Conservation (phyloP, 352 stramenopile species). For the Pythium plurisporium region DNA sequence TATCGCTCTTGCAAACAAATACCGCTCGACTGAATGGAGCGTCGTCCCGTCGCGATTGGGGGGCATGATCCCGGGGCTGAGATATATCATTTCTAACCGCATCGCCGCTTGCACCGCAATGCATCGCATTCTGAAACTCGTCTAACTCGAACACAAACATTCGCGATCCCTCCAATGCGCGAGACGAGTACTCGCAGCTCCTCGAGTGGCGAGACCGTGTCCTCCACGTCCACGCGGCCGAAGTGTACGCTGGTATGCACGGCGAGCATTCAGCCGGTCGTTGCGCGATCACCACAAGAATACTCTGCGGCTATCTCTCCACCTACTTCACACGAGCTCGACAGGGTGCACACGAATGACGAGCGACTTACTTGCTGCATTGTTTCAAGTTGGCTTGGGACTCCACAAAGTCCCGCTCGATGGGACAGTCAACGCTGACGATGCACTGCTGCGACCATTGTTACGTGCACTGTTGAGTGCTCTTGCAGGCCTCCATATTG, state of each 20-base stretch:
- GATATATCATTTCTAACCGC: conserved; percentile 13
- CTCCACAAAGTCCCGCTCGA: conserved; percentile 36
- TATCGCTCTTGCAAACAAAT: too few relatives aligned
- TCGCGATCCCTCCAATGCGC: conserved; percentile 19
- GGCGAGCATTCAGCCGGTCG: too few relatives aligned
- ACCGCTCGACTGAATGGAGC: too few relatives aligned
- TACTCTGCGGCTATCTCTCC: too few relatives aligned
- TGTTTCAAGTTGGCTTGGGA: conserved; percentile 9
- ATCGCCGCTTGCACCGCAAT: conserved; percentile 16
- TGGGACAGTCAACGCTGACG: conserved; percentile 26
- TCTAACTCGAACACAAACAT: conserved; percentile 31
- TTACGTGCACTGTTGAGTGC: conserved; percentile 26
- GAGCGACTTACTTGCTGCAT: background rate
- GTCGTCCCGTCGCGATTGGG: conserved; percentile 21
- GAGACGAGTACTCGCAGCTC: conserved; percentile 31
- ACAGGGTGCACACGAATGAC: too few relatives aligned
- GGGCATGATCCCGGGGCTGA: conserved; percentile 29
- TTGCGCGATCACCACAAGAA: too few relatives aligned
- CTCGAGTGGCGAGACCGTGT: conserved; percentile 37
- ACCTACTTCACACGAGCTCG: too few relatives aligned
- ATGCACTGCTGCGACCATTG: conserved; percentile 12
- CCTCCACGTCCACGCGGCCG: conserved; percentile 32
- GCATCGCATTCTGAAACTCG: conserved; percentile 25
- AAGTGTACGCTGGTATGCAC: conserved; percentile 49
- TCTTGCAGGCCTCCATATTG: conserved; percentile 25